Evolutionary conservation across 108 stramenopile genomes (phyloP), one percentile per base, ranked within the genome.

Genomic region (Epipyxis sp.): DNA sequence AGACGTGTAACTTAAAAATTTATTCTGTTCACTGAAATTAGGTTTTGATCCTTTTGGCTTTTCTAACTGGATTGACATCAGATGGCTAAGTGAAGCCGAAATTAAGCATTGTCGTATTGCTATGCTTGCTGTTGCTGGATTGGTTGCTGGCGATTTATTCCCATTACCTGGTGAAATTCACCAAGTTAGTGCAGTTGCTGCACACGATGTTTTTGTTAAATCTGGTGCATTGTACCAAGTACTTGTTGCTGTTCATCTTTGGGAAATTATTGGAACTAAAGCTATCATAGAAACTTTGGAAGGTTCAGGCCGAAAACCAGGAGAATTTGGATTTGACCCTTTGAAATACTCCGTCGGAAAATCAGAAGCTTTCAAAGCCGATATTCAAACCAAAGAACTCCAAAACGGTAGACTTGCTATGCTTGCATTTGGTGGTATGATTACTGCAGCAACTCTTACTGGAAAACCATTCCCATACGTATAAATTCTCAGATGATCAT

Each of bases 361-460:
- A 89, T 85, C 88, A 57, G 89, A 88, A 30, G 89, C 84, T 0
- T 82, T 50, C 46, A 50, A 50, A 20, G 13, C 13, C 46, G 20
- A 50, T 6, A 13, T 13, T 20, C 46, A 50, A 50, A 20, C 6
- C 13, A 50, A 50, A 13, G 46, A 96, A 81, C 76, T 94, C 46
- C 91, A 94, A 87, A 92, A 95, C 84, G 92, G 95, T 87, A 88
- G 95, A 42, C 76, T 95, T 79, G 95, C 93, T 59, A 96, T 96
- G 95, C 85, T 91, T 57, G 94, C 94, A 43, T 61, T 94, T 76
- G 89, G 94, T 30, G 95, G 95, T 59, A 94, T 96, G 79, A 91
- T 85, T 2, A 93, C 94, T 25, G 90, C 91, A 79, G 59, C 90
- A 50, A 86, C 88, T 37, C 74, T 96, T 54, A 91, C 87, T 44